Evolutionary conservation across 2,329 filamentous ascomycete species (phyloP).

Genomic region (Raffaelea albimanens): DNA sequence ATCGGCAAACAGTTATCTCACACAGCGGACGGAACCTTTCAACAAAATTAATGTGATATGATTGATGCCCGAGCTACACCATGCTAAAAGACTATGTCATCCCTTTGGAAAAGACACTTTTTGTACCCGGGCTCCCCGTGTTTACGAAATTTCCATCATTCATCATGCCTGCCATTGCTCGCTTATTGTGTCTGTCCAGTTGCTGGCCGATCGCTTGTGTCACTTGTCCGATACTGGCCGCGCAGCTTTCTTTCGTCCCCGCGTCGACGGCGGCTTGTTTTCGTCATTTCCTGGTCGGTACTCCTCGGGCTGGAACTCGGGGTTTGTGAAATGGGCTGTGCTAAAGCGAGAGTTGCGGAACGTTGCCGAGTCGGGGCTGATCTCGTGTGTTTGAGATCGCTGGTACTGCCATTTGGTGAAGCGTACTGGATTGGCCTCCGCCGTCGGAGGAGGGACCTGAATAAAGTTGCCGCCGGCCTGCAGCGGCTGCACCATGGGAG

Average conservation of each 20-base stretch:
- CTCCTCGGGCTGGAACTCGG: constrained; percentile 48
- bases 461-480: constrained; percentile 3
- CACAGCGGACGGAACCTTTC: no score
- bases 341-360: constrained; percentile 62
- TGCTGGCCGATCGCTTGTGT: background rate
- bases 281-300: constrained; percentile 32
- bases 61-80: no score
- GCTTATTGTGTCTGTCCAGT: no score
- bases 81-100: no score
- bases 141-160: no score
- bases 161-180: no score
- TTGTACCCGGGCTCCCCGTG: no score
- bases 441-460: constrained; percentile 8
- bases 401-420: constrained; percentile 49
- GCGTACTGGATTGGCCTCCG: constrained; percentile 29
- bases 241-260: background rate
- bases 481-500: constrained; percentile 20
- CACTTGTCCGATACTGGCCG: background rate
- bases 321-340: constrained; percentile 57
- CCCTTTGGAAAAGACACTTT: no score
- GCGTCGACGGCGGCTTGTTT: background rate
- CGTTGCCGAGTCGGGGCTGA: constrained; percentile 25
- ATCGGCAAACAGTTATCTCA: no score
- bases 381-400: constrained; percentile 1
- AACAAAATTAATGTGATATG: no score